These are phyloP conservation scores for Lomentospora prolificans DNA, from an alignment of 2,329 filamentous ascomycete species.

Conservation along the genomic window DNA sequence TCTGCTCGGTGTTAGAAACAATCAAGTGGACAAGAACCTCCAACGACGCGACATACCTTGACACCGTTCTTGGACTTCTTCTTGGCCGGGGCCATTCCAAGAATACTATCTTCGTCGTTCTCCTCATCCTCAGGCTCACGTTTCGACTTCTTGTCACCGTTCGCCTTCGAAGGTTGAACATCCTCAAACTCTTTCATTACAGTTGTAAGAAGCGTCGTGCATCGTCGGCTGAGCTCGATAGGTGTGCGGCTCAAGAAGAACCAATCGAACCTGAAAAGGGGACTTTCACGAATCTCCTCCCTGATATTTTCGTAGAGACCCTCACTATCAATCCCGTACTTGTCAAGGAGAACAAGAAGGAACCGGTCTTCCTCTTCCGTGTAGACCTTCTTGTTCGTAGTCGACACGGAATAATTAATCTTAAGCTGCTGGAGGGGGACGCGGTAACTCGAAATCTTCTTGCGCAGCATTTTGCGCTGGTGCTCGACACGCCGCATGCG, in stretches of 20 bases:
- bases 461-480: slow-evolving; percentile 83
- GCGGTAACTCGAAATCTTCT: slow-evolving; percentile 95
- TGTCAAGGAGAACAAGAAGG: slow-evolving; percentile 84
- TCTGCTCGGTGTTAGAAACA: slow-evolving; percentile 42
- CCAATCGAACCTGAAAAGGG: slow-evolving; percentile 97
- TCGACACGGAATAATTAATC: slow-evolving; percentile 97
- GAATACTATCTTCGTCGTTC: slow-evolving; percentile 71
- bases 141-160: slow-evolving; percentile 55
- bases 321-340: slow-evolving; percentile 84
- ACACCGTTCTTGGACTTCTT: slow-evolving; percentile 88
- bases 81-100: slow-evolving; percentile 76
- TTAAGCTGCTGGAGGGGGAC: slow-evolving; percentile 95
- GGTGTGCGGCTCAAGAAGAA: slow-evolving; percentile 95
- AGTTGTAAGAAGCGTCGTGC: slow-evolving; percentile 87
- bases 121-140: slow-evolving; percentile 71
- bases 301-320: slow-evolving; percentile 86
- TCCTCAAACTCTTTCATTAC: slow-evolving; percentile 92
- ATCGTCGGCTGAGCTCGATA: slow-evolving; percentile 82
- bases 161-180: slow-evolving; percentile 40
- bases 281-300: slow-evolving; percentile 92
- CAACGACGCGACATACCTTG: slow-evolving; percentile 51
- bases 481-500: slow-evolving; percentile 80
- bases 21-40: neutral
- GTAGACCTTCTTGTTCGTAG: slow-evolving; percentile 99
- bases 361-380: slow-evolving; percentile 98